Base-by-base conservation (phyloP, 2,329 filamentous ascomycete species). In the Colletotrichum cuscutae region DNA sequence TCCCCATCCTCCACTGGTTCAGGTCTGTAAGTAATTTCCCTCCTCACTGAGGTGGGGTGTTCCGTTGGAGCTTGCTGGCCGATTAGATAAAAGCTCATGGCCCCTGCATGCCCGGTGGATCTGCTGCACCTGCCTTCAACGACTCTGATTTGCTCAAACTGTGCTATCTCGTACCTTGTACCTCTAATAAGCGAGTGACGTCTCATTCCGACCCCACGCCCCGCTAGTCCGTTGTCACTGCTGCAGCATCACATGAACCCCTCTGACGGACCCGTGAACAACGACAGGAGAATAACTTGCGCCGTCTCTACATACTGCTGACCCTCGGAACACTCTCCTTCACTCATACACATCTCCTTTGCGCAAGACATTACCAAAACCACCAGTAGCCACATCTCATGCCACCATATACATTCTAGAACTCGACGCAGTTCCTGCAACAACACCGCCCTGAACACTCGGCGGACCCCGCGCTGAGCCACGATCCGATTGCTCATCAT, bases 401-500 rank as follows among this genome's bases (percentile, higher is more conserved):
- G 26, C 22, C 26, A 22, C 61, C 32, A 49, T n/a, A 32, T 52
- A 53, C 28, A 28, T 59, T 19, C 6, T 22, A 42, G 52, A 65
- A 26, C 26, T 32, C 37, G 42, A 30, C 58, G 19, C 42, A 64
- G 42, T 49, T 37, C 42, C 59, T 46, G 42, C 30, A 58, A 61
- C 61, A 35, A 22, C 56, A 37, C n/a, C 42, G 68, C 71, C 68
- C 56, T 62, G 71, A 63, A 65, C 71, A 63, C 58, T 53, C 42
- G 12, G 68, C 68, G 71, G 63, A 63, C 71, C 71, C 68, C 71
- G 58, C 71, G 65, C 35, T 32, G 65, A 69, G 59, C 69, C 37
- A 37, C 70, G 65, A 58, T 65, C 57, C 49, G 42, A 26, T 58
- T 24, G 71, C 75, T 64, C 49, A 76, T 64, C 76, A 85, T 85